Conservation (phyloP, 83 land plant species). For the Thuja plicata region DNA sequence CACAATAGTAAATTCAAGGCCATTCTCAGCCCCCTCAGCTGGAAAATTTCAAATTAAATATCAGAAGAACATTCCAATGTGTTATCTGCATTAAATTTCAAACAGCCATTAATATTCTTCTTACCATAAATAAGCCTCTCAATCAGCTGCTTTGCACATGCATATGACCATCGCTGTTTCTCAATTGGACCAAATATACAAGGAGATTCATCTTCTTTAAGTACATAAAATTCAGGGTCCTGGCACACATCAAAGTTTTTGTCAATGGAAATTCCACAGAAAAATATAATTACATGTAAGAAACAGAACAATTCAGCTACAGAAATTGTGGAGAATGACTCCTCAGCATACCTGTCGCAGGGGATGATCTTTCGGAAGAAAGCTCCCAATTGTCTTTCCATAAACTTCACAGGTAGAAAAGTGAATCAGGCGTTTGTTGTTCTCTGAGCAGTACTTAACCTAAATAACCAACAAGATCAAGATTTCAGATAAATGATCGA, state of each 20-base stretch:
- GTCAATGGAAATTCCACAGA: background rate
- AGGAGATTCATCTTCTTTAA: conserved; percentile 85
- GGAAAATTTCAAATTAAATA: background rate
- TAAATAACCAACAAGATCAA: conserved; percentile 16
- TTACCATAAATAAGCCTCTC: conserved; percentile 93
- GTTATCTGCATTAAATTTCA: background rate
- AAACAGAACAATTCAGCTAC: background rate
- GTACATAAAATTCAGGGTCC: conserved; percentile 81
- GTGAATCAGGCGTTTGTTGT: conserved; percentile 88
- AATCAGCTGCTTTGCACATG: conserved; percentile 97
- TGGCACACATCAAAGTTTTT: conserved; percentile 17
- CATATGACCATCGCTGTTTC: conserved; percentile 97
- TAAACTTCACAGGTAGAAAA: conserved; percentile 97
- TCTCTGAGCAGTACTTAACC: conserved; percentile 81
- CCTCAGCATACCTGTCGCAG: conserved; percentile 52
- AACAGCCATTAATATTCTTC: background rate
- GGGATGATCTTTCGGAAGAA: conserved; percentile 83
- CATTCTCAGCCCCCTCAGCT: conserved; percentile 94
- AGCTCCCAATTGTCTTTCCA: conserved; percentile 92
- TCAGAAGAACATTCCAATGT: background rate
- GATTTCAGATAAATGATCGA: background rate
- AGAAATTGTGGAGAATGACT: background rate
- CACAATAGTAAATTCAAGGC: conserved; percentile 92
- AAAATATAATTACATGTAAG: background rate
- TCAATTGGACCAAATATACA: conserved; percentile 94